Base-by-base conservation (phyloP, 2,329 filamentous ascomycete species). In the Graphiopsis chlorocephala region DNA sequence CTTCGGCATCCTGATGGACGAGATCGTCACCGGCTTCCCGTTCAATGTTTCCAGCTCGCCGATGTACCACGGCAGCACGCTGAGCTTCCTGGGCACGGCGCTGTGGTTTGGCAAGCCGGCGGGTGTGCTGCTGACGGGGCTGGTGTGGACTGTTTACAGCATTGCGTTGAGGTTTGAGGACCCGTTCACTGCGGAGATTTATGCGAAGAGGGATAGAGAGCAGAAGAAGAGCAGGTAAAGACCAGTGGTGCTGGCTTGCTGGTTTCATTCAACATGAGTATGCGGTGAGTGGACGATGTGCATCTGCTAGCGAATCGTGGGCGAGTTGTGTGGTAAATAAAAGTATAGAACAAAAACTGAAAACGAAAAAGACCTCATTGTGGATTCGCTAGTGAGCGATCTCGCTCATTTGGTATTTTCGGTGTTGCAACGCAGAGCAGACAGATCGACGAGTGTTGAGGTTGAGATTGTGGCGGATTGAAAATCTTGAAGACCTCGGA, bases 1-100 rank as follows among this genome's bases (percentile, higher is more conserved):
- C 84, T 99, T 98, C 76, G 95, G 95, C 71, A 97, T 98, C 77
- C 84, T 99, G 70, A 96, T 97, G 93, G 94, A 98, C 76, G 82
- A 90, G 71, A 94, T 94, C 73, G 93, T 99, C 61, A 96, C 93
- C 14, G 90, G 91, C 15, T 99, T 99, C 77, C 95, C 95, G 2
- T 99, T 99, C 85, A 98, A 91, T 78, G 85, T 98, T 67, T 93
- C 90, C 63, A 86, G 88, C 69, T 90, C 92, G 61, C 95, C 95
- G 68, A 99, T 99, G 95, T 99, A 99, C 83, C 91, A 93, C 81
- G 95, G 95, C 65, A 92, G 89, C 67, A 95, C 94, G 26, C 84
- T 96, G 85, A 94, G 90, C 80, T 99, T 99, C 80, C 80, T 98
- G 64, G 95, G 92, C 26, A 91, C 90, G 2, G 92, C 94, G 5